Base-by-base conservation (phyloP, 208 protist species). In the Trypanosoma mega region DNA sequence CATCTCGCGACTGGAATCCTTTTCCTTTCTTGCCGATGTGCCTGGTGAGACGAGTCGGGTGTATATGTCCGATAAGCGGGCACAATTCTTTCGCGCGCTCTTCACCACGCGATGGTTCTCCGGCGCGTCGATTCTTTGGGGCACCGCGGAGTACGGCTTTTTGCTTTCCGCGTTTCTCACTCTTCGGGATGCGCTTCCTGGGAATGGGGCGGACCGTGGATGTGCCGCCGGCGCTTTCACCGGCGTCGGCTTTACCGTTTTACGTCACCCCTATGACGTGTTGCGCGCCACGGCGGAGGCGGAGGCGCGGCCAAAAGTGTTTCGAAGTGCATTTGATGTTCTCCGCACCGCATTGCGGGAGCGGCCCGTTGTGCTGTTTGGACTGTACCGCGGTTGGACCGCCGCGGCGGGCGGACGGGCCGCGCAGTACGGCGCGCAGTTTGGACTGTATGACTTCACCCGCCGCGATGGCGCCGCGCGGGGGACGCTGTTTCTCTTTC, bases 11-110 rank as follows among this genome's bases (percentile, higher is more conserved):
- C 55, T 90, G 7, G 70, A 85, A 9, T 41, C 66, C n/a, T 85
- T 93, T 49, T 93, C 85, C 66, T 93, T 93, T 48, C 54, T 93
- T 12, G 76, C 69, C 39, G 83, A 93, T 46, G 82, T 91, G 1
- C 83, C 87, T 0, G 87, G 87, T 2, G 87, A 90, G 67, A 79
- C 71, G 2, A 82, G 72, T 20, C 87, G 83, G 43, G 78, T 89
- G 29, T 85, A 75, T 37, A 62, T 80, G 29, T 87, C 80, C 6
- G 87, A 93, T 52, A 93, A 90, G 68, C 77, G 83, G 4, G 82
- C 81, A 11, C 74, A 88, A 59, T 84, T 93, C 46, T 87, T 90
- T 43, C 77, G 78, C 20, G 74, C 76, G 23, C 59, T 93, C 9
- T 79, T 93, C 53, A 56, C 63, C 49, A 82, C 81, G 16, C 67